Evolutionary conservation across 2,329 filamentous ascomycete species (phyloP).

Genomic region (Nothomitra cinnamomea): DNA sequence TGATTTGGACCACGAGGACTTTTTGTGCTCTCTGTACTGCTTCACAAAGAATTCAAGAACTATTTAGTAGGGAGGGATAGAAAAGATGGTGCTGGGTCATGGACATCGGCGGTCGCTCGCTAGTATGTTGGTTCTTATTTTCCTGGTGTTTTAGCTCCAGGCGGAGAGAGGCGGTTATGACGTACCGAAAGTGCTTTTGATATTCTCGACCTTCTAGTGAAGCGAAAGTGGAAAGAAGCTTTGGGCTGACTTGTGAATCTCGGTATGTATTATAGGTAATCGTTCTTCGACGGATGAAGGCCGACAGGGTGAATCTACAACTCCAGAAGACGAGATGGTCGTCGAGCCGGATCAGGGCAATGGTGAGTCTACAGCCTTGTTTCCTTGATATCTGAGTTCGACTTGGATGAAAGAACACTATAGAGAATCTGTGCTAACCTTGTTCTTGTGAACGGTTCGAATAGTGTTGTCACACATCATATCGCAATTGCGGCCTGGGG

Average conservation of each 20-base stretch:
- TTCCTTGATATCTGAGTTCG: too few species aligned
- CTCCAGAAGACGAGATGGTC: constrained; percentile 31
- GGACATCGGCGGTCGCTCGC: constrained; percentile 28
- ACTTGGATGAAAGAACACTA: too few species aligned
- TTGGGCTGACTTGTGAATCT: not conserved
- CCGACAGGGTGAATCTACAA: constrained; percentile 19
- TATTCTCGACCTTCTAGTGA: not conserved
- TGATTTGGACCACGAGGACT: too few species aligned
- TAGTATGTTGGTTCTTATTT: constrained; percentile 19
- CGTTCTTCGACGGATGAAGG: constrained; percentile 41
- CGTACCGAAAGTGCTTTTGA: not conserved
- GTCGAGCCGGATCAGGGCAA: constrained; percentile 90
- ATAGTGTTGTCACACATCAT: constrained; percentile 92
- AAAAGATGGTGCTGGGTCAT: constrained; percentile 31
- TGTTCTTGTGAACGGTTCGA: constrained; percentile 6
- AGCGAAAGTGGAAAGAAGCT: not conserved
- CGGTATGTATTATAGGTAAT: constrained; percentile 22
- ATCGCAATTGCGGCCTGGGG: constrained; percentile 85
- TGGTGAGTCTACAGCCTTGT: constrained; percentile 39
- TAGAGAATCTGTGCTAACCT: not conserved
- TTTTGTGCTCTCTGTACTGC: too few species aligned
- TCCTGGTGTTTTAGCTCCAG: constrained; percentile 3
- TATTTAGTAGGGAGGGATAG: too few species aligned
- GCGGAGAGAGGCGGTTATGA: not conserved
- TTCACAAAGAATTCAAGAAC: too few species aligned